These are phyloP conservation scores for Pyrus betulifolia DNA, from an alignment of 306 rosid species.

Conservation along the genomic window DNA sequence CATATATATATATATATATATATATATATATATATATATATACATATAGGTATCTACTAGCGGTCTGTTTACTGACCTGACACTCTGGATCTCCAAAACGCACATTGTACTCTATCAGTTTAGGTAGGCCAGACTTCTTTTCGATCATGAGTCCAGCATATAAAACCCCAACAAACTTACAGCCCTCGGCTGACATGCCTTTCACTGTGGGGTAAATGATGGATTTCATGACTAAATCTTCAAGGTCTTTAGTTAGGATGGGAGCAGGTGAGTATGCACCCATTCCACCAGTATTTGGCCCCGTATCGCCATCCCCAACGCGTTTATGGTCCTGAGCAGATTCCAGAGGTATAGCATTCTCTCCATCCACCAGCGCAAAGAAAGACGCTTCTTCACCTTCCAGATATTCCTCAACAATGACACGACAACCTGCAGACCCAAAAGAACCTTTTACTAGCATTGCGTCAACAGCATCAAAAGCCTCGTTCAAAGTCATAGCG, in stretches of 20 bases:
- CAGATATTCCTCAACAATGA: constrained; percentile 78
- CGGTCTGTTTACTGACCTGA: constrained; percentile 52
- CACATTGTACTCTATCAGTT: constrained; percentile 89
- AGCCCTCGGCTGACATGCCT: constrained; percentile 88
- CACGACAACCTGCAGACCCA: constrained; percentile 83
- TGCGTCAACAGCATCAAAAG: constrained; percentile 84
- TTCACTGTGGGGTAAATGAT: constrained; percentile 85
- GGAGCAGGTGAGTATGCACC: constrained; percentile 98
- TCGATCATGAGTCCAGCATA: constrained; percentile 97
- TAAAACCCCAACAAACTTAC: constrained; percentile 88
- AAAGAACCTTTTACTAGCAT: constrained; percentile 82
- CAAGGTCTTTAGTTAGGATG: constrained; percentile 70
- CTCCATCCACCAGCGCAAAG: constrained; percentile 91
- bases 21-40: neutral
- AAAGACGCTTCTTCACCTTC: constrained; percentile 97
- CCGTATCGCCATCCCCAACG: constrained; percentile 90
- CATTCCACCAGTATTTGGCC: constrained; percentile 99
- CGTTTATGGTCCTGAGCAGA: constrained; percentile 98
- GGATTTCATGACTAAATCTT: constrained; percentile 68
- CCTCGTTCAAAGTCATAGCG: constrained; percentile 69
- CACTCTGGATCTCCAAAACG: constrained; percentile 99
- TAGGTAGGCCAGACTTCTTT: constrained; percentile 86
- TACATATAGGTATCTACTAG: neutral
- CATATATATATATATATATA: neutral
- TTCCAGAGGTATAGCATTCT: constrained; percentile 85